Percentiles rank a stretch among this genome's conserved stretches.
phyloP scores from a whole-genome alignment of 2,329 filamentous ascomycete species.

The Dothideomycetes sp. region DNA sequence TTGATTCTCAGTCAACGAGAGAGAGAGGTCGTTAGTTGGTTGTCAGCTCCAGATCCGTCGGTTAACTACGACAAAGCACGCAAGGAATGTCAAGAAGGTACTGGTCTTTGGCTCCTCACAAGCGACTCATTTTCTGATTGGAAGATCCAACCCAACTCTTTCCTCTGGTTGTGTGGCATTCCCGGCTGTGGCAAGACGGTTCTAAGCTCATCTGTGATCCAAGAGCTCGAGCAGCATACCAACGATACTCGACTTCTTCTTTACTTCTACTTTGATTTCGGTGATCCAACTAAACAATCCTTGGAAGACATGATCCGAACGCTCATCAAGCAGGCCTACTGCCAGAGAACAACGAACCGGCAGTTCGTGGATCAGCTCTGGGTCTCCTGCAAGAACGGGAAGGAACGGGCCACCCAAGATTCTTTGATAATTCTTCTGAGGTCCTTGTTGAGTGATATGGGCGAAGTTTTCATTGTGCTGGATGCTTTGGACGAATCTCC shows the following conservation, averaged over 20 bases:
- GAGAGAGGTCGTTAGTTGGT: too few relatives aligned
- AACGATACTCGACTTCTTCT: background rate
- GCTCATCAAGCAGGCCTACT: background rate
- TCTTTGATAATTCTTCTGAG: background rate
- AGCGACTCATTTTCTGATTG: background rate
- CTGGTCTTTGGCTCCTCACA: slow-evolving; percentile 5
- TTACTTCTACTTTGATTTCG: slow-evolving; percentile 1
- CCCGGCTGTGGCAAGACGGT: slow-evolving; percentile 13
- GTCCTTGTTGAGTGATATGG: background rate
- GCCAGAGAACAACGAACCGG: background rate
- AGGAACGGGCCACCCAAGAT: background rate
- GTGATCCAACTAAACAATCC: background rate
- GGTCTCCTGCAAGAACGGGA: background rate
- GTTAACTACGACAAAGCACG: slow-evolving; percentile 2
- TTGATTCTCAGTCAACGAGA: too few relatives aligned
- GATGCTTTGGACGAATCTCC: background rate
- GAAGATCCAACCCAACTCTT: background rate
- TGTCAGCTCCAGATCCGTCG: background rate
- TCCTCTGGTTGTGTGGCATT: slow-evolving; percentile 11
- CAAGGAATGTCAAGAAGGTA: background rate
- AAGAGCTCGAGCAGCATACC: background rate
- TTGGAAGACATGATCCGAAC: background rate
- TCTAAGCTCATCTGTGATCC: slow-evolving; percentile 7
- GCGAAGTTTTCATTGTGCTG: background rate
- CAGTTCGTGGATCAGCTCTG: background rate